These are phyloP conservation scores for Amoeboaphelidium protococcarum DNA, from an alignment of 371 early-diverging fungal genomes.

Conservation along the genomic window DNA sequence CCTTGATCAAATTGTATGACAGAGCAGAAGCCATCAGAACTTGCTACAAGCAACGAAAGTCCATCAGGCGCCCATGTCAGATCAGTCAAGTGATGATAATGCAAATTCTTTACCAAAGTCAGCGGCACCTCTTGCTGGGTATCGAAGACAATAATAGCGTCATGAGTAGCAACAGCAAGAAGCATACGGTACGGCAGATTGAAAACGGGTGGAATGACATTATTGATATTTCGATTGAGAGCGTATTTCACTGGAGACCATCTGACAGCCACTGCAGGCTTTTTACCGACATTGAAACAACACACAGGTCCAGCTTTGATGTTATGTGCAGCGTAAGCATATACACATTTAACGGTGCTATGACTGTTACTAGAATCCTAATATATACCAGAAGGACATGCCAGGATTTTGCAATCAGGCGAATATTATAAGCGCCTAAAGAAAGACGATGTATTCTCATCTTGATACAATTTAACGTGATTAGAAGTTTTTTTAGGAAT, in stretches of 20 bases:
- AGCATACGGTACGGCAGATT: slow-evolving; percentile 40
- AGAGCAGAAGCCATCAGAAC: slow-evolving; percentile 75
- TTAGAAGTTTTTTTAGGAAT: slow-evolving; percentile 6
- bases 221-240: slow-evolving; percentile 1
- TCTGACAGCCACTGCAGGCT: slow-evolving; percentile 47
- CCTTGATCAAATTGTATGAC: slow-evolving; percentile 31
- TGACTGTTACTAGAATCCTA: not conserved
- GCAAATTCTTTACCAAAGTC: slow-evolving; percentile 45
- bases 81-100: slow-evolving; percentile 70
- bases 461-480: slow-evolving; percentile 35
- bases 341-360: not conserved
- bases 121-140: slow-evolving; percentile 43
- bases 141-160: slow-evolving; percentile 54
- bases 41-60: slow-evolving; percentile 34
- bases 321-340: not conserved
- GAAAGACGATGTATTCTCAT: slow-evolving; percentile 67
- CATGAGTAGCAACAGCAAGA: slow-evolving; percentile 61
- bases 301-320: slow-evolving; percentile 9
- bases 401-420: slow-evolving; percentile 60
- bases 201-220: slow-evolving; percentile 2
- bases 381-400: slow-evolving; percentile 54
- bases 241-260: slow-evolving; percentile 28
- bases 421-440: slow-evolving; percentile 67
- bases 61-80: slow-evolving; percentile 58
- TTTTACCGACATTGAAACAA: slow-evolving; percentile 22